A percentile compares a stretch with the other conserved stretches of the same genome.
These are phyloP conservation scores for Ramularia collo-cygni DNA, from an alignment of 2,329 filamentous ascomycete species.

Conservation along the genomic window DNA sequence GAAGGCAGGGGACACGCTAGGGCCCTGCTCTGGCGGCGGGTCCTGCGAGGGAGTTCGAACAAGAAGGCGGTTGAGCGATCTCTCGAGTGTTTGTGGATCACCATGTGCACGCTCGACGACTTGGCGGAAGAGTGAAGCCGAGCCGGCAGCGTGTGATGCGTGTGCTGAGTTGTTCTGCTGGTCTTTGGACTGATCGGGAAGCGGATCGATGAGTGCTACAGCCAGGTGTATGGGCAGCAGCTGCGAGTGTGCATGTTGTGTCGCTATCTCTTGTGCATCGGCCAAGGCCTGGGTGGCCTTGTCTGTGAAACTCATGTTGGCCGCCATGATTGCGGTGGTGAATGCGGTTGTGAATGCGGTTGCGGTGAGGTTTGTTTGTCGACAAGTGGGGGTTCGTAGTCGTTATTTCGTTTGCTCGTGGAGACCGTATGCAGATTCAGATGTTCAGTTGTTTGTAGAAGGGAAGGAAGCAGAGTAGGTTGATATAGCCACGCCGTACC, in stretches of 20 bases:
- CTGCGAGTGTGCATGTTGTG: conserved; percentile 87
- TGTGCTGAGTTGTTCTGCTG: conserved; percentile 61
- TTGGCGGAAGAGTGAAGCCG: conserved; percentile 80
- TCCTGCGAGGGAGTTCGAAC: conserved; percentile 91
- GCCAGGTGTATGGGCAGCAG: conserved; percentile 86
- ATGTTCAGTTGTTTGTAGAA: no score
- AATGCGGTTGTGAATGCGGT: conserved; percentile 6
- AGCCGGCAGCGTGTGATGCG: conserved; percentile 54
- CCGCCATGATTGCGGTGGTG: conserved; percentile 51
- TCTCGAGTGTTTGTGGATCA: conserved; percentile 81
- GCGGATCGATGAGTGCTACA: conserved; percentile 70
- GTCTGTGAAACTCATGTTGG: conserved; percentile 88
- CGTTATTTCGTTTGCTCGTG: no score
- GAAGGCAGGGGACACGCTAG: conserved; percentile 75
- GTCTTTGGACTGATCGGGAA: conserved; percentile 67
- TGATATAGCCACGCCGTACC: no score
- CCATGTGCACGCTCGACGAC: conserved; percentile 91
- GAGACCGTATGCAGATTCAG: no score
- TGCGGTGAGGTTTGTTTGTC: neutral
- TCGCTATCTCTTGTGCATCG: conserved; percentile 79
- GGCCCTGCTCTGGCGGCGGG: conserved; percentile 74
- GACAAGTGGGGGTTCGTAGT: no score
- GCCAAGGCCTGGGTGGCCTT: conserved; percentile 81
- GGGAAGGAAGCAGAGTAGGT: no score
- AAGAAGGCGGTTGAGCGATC: conserved; percentile 82